Evolutionary conservation across 208 protist genomes (phyloP).

Genomic region (Leishmania guyanensis): DNA sequence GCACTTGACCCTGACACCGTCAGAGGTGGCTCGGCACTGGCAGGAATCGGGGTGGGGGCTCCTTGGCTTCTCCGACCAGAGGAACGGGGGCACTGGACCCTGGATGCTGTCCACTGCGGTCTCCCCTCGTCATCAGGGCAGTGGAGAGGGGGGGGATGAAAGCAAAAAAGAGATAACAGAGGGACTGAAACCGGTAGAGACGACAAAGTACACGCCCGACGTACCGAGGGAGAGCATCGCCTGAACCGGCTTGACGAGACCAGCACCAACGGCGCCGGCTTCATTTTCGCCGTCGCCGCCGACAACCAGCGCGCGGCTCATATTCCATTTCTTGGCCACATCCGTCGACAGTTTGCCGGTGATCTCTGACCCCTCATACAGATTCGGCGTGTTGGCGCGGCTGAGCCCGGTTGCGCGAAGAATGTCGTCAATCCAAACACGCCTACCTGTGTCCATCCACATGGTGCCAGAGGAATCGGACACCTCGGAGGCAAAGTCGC

Average conservation of each 20-base stretch:
- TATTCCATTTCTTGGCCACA: conserved; percentile 57
- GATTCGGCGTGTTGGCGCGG: conserved; percentile 67
- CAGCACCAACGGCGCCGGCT: conserved; percentile 65
- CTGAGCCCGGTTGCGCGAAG: conserved; percentile 66
- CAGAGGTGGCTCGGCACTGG: no score
- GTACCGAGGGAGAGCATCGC: conserved; percentile 85
- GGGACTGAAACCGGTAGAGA: conserved; percentile 24
- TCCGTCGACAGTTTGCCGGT: conserved; percentile 46
- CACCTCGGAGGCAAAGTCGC: conserved; percentile 70
- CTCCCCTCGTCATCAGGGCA: not conserved
- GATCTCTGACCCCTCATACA: conserved; percentile 69
- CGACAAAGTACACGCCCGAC: conserved; percentile 85
- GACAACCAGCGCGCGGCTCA: conserved; percentile 60
- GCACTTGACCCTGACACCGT: no score
- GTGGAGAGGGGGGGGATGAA: not conserved
- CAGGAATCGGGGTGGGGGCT: no score
- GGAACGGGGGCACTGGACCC: no score
- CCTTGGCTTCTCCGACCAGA: no score
- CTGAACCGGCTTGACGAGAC: conserved; percentile 68
- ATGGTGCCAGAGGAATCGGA: conserved; percentile 74
- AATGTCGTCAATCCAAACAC: conserved; percentile 70
- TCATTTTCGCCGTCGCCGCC: conserved; percentile 81
- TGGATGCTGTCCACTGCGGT: no score
- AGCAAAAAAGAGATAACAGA: not conserved
- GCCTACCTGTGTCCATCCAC: conserved; percentile 73